Conservation (phyloP, 352 stramenopile species). For the Phytophthora europaea region DNA sequence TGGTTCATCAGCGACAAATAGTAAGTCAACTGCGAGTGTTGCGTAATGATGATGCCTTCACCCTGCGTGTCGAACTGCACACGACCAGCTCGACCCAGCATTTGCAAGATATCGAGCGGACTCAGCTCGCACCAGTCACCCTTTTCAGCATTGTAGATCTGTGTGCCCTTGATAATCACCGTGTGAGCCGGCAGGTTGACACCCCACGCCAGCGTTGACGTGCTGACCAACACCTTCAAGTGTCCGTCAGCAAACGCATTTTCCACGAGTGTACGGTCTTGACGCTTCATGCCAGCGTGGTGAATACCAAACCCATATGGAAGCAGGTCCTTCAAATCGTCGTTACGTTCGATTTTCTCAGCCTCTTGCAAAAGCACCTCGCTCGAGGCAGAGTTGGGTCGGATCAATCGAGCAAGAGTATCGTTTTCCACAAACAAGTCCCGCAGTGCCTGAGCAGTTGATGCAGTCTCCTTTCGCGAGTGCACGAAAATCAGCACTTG, state of each 20-base stretch:
- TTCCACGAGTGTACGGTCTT: conserved; percentile 98
- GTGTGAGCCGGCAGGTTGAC: conserved; percentile 99
- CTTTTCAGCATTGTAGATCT: conserved; percentile 99
- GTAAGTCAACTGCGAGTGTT: conserved; percentile 99
- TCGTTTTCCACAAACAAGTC: conserved; percentile 98
- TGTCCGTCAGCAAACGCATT: conserved; percentile 98
- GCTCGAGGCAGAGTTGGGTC: conserved; percentile 81
- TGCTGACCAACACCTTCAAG: conserved; percentile 98
- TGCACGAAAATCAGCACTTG: conserved; percentile 99
- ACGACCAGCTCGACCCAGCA: conserved; percentile 98
- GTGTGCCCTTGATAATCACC: conserved; percentile 99
- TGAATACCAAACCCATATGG: conserved; percentile 99
- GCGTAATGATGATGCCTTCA: conserved; percentile 99
- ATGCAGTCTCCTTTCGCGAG: conserved; percentile 98
- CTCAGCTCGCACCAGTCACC: conserved; percentile 98
- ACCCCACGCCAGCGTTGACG: conserved; percentile 99
- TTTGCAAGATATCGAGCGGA: conserved; percentile 99
- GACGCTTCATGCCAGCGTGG: conserved; percentile 98
- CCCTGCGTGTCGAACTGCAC: conserved; percentile 98
- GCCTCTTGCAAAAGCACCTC: conserved; percentile 96
- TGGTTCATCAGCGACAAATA: conserved; percentile 99
- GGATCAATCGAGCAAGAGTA: conserved; percentile 94
- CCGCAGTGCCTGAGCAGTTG: conserved; percentile 97
- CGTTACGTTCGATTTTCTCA: conserved; percentile 94
- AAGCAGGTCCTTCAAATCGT: conserved; percentile 99